Evolutionary conservation across 179 eudicot species (phyloP).

Genomic region (Beta macrorhiza): DNA sequence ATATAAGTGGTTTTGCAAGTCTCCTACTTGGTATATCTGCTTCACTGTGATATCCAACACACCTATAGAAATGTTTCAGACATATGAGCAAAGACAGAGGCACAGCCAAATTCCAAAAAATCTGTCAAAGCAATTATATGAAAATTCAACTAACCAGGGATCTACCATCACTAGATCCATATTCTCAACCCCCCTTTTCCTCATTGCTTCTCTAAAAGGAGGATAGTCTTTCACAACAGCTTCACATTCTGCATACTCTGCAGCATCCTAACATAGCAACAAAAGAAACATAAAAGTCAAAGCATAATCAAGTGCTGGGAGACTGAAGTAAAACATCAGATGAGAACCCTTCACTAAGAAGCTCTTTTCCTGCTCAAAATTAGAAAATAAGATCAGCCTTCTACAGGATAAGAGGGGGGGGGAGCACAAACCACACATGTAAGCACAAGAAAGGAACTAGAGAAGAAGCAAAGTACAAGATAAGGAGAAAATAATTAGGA

Average conservation of each 20-base stretch:
- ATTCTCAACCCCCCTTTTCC: conserved; percentile 85
- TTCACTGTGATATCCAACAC: conserved; percentile 88
- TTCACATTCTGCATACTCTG: conserved; percentile 92
- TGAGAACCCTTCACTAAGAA: background rate
- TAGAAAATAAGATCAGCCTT: background rate
- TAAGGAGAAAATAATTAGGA: background rate
- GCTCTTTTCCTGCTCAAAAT: background rate
- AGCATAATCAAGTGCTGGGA: conserved; percentile 23
- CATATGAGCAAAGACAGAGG: conserved; percentile 9
- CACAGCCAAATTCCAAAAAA: background rate
- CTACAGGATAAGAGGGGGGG: background rate
- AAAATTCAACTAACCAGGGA: conserved; percentile 63
- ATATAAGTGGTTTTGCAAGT: conserved; percentile 94
- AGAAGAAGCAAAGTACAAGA: background rate
- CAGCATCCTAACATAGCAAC: conserved; percentile 66
- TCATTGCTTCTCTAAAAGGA: conserved; percentile 85
- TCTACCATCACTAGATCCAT: conserved; percentile 97
- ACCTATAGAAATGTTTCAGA: conserved; percentile 46
- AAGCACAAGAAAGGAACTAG: conserved; percentile 11
- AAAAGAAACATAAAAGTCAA: conserved; percentile 15
- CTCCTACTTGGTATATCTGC: conserved; percentile 89
- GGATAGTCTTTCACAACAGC: conserved; percentile 85
- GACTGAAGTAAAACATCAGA: background rate
- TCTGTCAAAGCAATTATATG: background rate
- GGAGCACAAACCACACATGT: background rate